phyloP scores from a whole-genome alignment of 768 basidiomycete genomes.

The Epithele typhae region DNA sequence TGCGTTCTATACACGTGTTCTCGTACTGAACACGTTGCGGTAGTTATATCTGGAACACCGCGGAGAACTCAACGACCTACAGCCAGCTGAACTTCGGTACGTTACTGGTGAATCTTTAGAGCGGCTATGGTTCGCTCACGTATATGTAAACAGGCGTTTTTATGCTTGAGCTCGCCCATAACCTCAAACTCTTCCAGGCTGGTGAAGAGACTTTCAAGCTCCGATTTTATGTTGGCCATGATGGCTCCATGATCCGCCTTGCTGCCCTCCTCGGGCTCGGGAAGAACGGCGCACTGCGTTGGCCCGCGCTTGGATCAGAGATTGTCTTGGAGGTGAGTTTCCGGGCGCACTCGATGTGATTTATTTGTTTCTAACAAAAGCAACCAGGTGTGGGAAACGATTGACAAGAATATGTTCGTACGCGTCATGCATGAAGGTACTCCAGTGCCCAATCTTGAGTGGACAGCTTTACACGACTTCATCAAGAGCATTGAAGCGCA shows the following conservation, averaged over 20 bases:
- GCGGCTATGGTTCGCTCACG: background rate
- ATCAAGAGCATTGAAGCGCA: conserved; percentile 28
- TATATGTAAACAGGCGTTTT: conserved; percentile 45
- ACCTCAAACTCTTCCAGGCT: conserved; percentile 31
- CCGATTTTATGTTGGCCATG: conserved; percentile 43
- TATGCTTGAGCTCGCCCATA: conserved; percentile 39
- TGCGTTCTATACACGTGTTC: no score
- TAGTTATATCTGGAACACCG: conserved; percentile 49
- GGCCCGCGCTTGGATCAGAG: conserved; percentile 46
- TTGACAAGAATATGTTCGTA: conserved; percentile 27
- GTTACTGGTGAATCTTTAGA: background rate
- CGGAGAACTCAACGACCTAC: conserved; percentile 39
- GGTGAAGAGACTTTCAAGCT: conserved; percentile 33
- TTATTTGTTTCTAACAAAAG: background rate
- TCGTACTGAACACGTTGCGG: background rate
- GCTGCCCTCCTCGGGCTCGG: conserved; percentile 39
- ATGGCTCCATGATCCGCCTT: conserved; percentile 40
- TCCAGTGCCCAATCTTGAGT: conserved; percentile 31
- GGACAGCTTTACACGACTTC: conserved; percentile 34
- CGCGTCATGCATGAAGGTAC: conserved; percentile 43
- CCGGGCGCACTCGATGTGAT: background rate
- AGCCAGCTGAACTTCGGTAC: conserved; percentile 42
- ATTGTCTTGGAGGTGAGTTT: conserved; percentile 41
- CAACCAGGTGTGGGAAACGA: conserved; percentile 36
- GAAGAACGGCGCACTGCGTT: conserved; percentile 29